Evolutionary conservation across 2,329 filamentous ascomycete species (phyloP), one percentile per base, ranked within the genome.

Genomic region (Dactylellina cionopaga): DNA sequence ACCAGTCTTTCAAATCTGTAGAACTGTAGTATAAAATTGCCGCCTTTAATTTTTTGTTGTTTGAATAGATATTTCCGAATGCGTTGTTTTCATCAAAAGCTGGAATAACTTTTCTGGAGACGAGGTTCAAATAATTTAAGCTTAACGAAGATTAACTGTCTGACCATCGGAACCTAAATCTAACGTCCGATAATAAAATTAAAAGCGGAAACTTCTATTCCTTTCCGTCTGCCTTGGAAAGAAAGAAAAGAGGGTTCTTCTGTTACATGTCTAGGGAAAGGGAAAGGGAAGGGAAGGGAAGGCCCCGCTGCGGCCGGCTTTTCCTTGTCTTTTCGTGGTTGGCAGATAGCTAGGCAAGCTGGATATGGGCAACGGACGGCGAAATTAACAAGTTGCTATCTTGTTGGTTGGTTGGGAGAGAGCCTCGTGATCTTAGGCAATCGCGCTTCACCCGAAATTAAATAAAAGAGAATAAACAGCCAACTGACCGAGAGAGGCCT

Each of bases 371-470:
- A 54, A 54, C 49, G 19, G 27, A 54, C 19, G n/a, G 49, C 13
- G 49, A 54, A 37, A 54, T 39, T 25, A 39, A 17, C 43, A 25
- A 17, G 5, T 10, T 15, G 7, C 39, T 19, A 5, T 43, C 5
- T n/a, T 22, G 15, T 4, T 39, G 39, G 39, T 22, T n/a, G n/a
- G n/a, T n/a, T n/a, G n/a, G n/a, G n/a, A n/a, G n/a, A 19, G 24
- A 46, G 19, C n/a, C 25, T 31, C 25, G 22, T 22, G 31, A 19
- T n/a, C 17, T 19, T 4, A 41, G 51, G 31, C 27, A 44, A 46
- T 58, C 54, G 54, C 54, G 54, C 54, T 58, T 33, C 25, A 24
- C 39, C 54, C 54, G 54, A 58, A 58, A 58, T 58, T 46, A 22
- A 51, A 22, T 19, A 11, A 46, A 24, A 46, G 17, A 19, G 24